Base-by-base conservation (phyloP, 495 filamentous ascomycete species). In the Tuber indicum region DNA sequence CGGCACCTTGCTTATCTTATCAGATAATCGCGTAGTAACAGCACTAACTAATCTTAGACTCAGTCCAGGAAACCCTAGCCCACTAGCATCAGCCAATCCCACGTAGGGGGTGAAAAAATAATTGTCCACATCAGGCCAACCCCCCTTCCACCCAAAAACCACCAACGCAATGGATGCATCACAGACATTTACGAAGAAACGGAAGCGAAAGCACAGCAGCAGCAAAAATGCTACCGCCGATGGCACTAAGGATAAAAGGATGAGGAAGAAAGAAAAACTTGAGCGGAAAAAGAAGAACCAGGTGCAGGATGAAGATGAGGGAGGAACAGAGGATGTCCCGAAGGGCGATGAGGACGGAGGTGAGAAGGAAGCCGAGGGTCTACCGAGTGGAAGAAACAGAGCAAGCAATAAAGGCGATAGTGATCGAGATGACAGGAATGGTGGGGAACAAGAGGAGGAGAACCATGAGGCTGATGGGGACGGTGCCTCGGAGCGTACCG, bases 121-220 rank as follows among this genome's bases (percentile, higher is more conserved):
- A 36, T 66, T 36, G 26, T 8, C 23, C 39, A 72, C 71, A 17
- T 72, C 71, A n/a, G 14, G 36, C 71, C 71, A 43, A n/a, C 71
- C 71, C 43, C 26, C 71, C 36, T 43, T 36, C 36, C 36, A 43
- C 36, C 36, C 71, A 16, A 12, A n/a, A 5, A n/a, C 39, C 17
- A 17, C 23, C 36, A 46, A n/a, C 16, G 17, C 36, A 72, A 43
- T 46, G 58, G 58, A 66, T 36, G 58, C 58, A 36, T 36, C 58
- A 36, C 58, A 66, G 5, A 17, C 36, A 66, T 36, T 12, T 36
- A 75, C 75, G 42, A 81, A 76, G 69, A 81, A 81, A n/a, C 72
- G 79, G 12, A 81, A 81, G 79, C 86, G 88, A 84, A 89, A 87
- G 85, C 87, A 89, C 75, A 83, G 79, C 72, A 77, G 81, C 41